These are phyloP conservation scores for Helianthus annuus DNA, from an alignment of 129 eudicot species.

Conservation along the genomic window DNA sequence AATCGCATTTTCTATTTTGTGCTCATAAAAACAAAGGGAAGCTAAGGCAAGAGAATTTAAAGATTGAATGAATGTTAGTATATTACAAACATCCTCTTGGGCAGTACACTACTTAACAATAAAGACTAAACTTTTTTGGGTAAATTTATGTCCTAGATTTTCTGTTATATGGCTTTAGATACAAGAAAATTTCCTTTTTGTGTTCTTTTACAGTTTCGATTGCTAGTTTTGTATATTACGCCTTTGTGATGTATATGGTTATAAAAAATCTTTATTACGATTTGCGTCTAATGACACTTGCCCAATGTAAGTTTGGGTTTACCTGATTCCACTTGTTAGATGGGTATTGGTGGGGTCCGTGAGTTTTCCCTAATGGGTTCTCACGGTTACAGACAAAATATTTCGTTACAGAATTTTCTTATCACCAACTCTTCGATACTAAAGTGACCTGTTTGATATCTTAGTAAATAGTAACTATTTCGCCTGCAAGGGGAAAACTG, in stretches of 20 bases:
- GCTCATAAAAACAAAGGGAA: conserved; percentile 1
- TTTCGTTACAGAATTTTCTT: background rate
- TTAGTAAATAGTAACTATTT: conserved; percentile 10
- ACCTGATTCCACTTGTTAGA: background rate
- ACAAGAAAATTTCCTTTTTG: background rate
- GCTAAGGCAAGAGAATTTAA: background rate
- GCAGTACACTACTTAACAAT: conserved; percentile 2
- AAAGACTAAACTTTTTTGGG: background rate
- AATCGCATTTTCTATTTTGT: background rate
- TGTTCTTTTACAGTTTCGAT: background rate
- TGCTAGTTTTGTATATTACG: background rate
- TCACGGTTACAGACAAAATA: background rate
- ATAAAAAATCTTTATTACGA: background rate
- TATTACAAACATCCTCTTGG: background rate
- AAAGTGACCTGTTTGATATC: conserved; percentile 11
- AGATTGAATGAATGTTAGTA: background rate
- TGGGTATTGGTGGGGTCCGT: background rate
- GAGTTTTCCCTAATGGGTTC: background rate
- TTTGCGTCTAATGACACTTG: background rate
- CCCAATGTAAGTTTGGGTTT: background rate
- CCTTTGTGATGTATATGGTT: background rate
- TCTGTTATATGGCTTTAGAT: conserved; percentile 5
- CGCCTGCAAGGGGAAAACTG: background rate
- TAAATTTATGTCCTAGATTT: background rate
- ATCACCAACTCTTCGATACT: background rate